Base-by-base conservation (phyloP, 2,329 filamentous ascomycete genomes). In the Cladosporium sp. region DNA sequence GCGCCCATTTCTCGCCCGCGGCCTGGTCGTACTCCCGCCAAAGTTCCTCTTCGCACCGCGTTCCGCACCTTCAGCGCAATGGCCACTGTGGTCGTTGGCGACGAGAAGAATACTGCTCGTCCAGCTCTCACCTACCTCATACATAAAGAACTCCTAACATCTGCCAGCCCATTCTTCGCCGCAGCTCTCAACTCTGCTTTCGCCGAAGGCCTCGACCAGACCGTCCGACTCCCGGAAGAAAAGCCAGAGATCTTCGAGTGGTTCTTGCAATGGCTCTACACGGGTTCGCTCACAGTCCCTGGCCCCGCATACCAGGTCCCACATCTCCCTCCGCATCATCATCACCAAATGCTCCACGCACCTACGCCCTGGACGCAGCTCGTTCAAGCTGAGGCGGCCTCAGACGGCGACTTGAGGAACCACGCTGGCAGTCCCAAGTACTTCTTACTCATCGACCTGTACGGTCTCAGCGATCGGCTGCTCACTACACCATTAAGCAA, bases 191-290 rank as follows among this genome's bases (percentile, higher is more conserved):
- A 79, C 33, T 78, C 80, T 60, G 72, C 76, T 11, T 84, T 84
- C 70, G 74, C 78, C 53, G 82, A 85, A 75, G 78, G 79, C 28
- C 69, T 74, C 26, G 73, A 77, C 26, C 78, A 82, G 62, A 73
- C 72, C 11, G 77, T 84, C 66, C 73, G 71, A 7, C 76, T 84
- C 16, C 78, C 80, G 37, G 80, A 82, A 65, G 76, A 83, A 60
- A 75, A 75, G 66, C 76, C 80, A 23, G 76, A 80, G 33, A 77
- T 77, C 65, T 84, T 84, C 72, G 80, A 82, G 65, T 81, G 82
- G 75, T 81, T 83, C 70, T 74, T 82, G n/a, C 75, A 79, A 66
- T 84, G 82, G 82, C 77, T 84, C 6, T 84, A 85, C 75, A 81
- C 80, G 7, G 77, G 78, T 35, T 69, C 71, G 31, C 78, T 79